Conservation (phyloP, 441 rosid genomes). For the Corymbia calophylla region DNA sequence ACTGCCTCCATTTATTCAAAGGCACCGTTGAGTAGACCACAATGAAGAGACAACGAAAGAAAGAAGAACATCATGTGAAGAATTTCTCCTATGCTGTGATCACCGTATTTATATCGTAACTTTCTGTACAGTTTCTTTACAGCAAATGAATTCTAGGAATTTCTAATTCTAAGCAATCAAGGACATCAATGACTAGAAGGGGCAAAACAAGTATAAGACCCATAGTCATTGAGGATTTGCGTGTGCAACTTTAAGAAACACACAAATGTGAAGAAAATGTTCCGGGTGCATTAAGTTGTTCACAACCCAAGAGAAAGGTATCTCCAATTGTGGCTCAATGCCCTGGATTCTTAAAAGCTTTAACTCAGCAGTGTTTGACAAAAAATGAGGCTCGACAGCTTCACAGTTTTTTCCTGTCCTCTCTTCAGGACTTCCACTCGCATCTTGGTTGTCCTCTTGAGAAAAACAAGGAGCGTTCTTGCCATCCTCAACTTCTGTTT, state of each 20-base stretch:
- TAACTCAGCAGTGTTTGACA: slow-evolving; percentile 32
- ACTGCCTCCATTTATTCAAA: background rate
- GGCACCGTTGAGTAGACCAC: background rate
- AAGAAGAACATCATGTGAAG: background rate
- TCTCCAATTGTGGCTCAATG: slow-evolving; percentile 70
- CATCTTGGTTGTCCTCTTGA: slow-evolving; percentile 6
- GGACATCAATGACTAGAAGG: background rate
- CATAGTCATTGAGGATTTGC: slow-evolving; percentile 13
- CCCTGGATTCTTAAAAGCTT: slow-evolving; percentile 80
- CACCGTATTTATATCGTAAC: background rate
- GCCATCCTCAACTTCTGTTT: slow-evolving; percentile 20
- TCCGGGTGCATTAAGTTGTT: slow-evolving; percentile 87
- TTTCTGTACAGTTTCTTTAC: background rate
- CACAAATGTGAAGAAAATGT: slow-evolving; percentile 69
- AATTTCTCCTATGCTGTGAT: background rate
- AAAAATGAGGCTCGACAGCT: background rate
- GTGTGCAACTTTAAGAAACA: slow-evolving; percentile 32
- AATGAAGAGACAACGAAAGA: background rate
- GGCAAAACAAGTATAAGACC: background rate
- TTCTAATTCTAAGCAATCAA: background rate
- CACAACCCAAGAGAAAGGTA: slow-evolving; percentile 92
- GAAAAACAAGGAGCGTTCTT: slow-evolving; percentile 12
- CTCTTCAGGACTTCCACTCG: slow-evolving; percentile 4
- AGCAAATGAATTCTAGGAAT: background rate
- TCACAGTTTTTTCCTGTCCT: slow-evolving; percentile 11